Evolutionary conservation across 2,329 filamentous ascomycete species (phyloP).

Genomic region (Lecanicillium sp.): DNA sequence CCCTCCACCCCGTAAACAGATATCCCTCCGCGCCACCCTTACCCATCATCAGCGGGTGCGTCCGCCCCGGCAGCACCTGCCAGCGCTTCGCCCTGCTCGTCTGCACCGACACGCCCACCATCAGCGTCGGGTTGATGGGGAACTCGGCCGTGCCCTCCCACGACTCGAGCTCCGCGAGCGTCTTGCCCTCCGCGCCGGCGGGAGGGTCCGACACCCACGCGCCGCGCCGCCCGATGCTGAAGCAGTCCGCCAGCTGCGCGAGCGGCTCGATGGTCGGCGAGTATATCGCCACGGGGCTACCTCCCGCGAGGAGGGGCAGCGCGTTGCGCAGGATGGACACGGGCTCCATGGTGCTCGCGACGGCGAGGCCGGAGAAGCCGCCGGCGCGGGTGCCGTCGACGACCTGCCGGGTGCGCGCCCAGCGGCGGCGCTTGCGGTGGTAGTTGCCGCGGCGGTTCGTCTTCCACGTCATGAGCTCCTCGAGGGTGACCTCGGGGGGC

Average conservation of each 20-base stretch:
- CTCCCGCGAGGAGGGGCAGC: constrained; percentile 75
- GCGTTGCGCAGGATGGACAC: constrained; percentile 66
- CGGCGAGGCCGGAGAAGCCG: constrained; percentile 74
- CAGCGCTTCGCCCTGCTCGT: constrained; percentile 71
- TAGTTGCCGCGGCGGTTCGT: constrained; percentile 77
- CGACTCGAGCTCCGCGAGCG: constrained; percentile 43
- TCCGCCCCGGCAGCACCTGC: constrained; percentile 88
- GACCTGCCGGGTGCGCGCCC: constrained; percentile 64
- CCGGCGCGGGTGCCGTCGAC: constrained; percentile 71
- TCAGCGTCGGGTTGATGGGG: constrained; percentile 76
- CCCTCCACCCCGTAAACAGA: constrained; percentile 76
- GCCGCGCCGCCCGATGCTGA: constrained; percentile 70
- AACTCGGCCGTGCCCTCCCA: constrained; percentile 68
- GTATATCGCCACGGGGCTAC: constrained; percentile 81
- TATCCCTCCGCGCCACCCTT: constrained; percentile 86
- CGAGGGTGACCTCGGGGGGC: constrained; percentile 52
- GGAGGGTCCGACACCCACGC: constrained; percentile 61
- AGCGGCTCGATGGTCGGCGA: constrained; percentile 75
- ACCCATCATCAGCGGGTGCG: constrained; percentile 90
- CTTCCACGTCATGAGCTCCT: constrained; percentile 66
- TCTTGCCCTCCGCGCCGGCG: constrained; percentile 35
- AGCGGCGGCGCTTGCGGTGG: constrained; percentile 81
- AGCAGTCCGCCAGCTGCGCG: constrained; percentile 71
- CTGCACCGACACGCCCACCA: constrained; percentile 76
- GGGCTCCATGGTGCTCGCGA: constrained; percentile 78